Base-by-base conservation (phyloP, 768 basidiomycete species). In the Amanita rimosa region DNA sequence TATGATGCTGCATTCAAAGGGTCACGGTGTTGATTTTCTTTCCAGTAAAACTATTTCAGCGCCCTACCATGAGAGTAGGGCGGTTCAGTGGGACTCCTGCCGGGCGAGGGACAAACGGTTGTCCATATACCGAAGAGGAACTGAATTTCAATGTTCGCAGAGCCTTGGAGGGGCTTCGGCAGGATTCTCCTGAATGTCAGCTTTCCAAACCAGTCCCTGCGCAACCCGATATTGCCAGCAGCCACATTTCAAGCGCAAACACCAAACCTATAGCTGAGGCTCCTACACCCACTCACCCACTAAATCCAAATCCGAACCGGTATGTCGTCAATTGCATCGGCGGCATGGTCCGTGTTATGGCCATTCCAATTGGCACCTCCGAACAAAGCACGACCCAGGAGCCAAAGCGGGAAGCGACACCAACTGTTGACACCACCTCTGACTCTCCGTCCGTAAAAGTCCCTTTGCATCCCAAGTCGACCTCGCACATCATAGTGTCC, bases 131-230 rank as follows among this genome's bases (percentile, higher is more conserved):
- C 11, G 48, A 49, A 42, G 48, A 46, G 21, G 45, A 49, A 14
- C 40, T 49, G 10, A 49, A 31, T 22, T 40, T 41, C 21, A 42
- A 49, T 35, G 48, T 49, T 22, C 39, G 48, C 14, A 29, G 38
- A 22, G 48, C 48, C 7, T 42, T 49, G 21, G 39, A 49, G 3
- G 48, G 42, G 39, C 46, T 48, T 29, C 36, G 46, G 31, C 29
- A 39, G 27, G 48, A 49, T 34, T n/a, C 14, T 8, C 44, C 33
- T 3, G 34, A 37, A 35, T 9, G 22, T 10, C 44, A 8, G 19
- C n/a, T 21, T 34, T 29, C n/a, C 4, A 34, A 8, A 26, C 6
- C 40, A 16, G 14, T 26, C 8, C 24, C 44, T 9, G 11, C 19
- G 33, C 34, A 21, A 14, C 21, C 21, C 3, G 16, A 16, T 33